Evolutionary conservation across 2,329 filamentous ascomycete species (phyloP).

Genomic region (Chrysosporium queenslandicum): DNA sequence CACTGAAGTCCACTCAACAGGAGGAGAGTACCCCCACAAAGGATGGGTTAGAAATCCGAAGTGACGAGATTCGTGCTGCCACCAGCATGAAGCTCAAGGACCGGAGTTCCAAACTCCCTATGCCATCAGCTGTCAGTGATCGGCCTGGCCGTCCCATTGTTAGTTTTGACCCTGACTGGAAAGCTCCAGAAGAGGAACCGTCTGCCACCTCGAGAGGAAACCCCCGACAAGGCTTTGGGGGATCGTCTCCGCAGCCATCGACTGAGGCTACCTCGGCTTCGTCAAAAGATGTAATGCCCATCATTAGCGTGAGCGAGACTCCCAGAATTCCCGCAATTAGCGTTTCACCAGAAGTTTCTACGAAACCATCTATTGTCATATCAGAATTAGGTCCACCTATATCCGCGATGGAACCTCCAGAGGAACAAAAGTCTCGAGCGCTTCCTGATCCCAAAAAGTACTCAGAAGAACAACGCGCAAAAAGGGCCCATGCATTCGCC

Average conservation of each 20-base stretch:
- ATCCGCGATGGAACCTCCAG: conserved; percentile 25
- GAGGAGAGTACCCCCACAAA: conserved; percentile 49
- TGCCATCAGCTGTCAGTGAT: conserved; percentile 83
- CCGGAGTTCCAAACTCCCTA: conserved; percentile 75
- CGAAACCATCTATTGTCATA: conserved; percentile 22
- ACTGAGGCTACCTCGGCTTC: conserved; percentile 10
- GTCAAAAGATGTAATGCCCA: conserved; percentile 26
- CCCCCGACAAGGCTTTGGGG: background rate
- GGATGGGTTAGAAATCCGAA: conserved; percentile 70
- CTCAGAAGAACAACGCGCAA: background rate
- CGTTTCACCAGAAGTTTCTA: conserved; percentile 21
- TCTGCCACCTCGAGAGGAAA: conserved; percentile 22
- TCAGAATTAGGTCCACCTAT: conserved; percentile 30
- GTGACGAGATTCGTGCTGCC: conserved; percentile 79
- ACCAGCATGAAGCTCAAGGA: conserved; percentile 84
- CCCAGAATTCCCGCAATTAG: conserved; percentile 29
- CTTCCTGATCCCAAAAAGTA: conserved; percentile 17
- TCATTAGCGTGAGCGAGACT: conserved; percentile 41
- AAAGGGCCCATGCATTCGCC: conserved; percentile 15
- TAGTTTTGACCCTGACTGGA: conserved; percentile 83
- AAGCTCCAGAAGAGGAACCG: conserved; percentile 43
- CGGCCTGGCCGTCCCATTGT: conserved; percentile 86
- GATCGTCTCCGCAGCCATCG: conserved; percentile 9
- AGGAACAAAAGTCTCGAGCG: conserved; percentile 15
- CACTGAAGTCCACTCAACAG: conserved; percentile 20